phyloP scores from a whole-genome alignment of 495 filamentous ascomycete genomes.

The Xylaria acuta region DNA sequence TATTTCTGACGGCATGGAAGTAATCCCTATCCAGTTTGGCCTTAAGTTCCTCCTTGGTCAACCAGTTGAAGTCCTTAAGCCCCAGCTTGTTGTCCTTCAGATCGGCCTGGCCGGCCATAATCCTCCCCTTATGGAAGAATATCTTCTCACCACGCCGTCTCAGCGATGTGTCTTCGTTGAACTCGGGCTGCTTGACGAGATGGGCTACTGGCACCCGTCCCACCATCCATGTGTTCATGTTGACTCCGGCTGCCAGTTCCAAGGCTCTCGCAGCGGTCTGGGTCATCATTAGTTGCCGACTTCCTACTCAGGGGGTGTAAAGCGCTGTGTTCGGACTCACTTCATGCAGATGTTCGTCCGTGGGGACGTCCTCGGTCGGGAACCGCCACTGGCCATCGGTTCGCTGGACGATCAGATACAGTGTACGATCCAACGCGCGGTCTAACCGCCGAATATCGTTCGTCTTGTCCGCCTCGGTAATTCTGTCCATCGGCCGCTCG shows the following conservation, averaged over 20 bases:
- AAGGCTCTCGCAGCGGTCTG: slow-evolving; percentile 85
- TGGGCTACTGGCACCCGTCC: slow-evolving; percentile 90
- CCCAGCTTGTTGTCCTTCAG: slow-evolving; percentile 73
- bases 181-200: slow-evolving; percentile 57
- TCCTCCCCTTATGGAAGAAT: slow-evolving; percentile 94
- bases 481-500: slow-evolving; percentile 71
- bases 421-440: slow-evolving; percentile 73
- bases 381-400: slow-evolving; percentile 79
- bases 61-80: slow-evolving; percentile 86
- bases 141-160: slow-evolving; percentile 70
- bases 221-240: slow-evolving; percentile 99
- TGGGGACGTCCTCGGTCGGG: slow-evolving; percentile 68
- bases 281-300: slow-evolving; percentile 20
- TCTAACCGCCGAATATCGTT: slow-evolving; percentile 78
- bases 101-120: slow-evolving; percentile 95
- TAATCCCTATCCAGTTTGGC: slow-evolving; percentile 67
- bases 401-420: slow-evolving; percentile 83
- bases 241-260: slow-evolving; percentile 75
- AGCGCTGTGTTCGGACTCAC: slow-evolving; percentile 57
- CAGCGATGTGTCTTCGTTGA: slow-evolving; percentile 44
- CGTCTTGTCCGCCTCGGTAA: slow-evolving; percentile 81
- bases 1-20: slow-evolving; percentile 75
- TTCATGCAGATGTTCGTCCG: slow-evolving; percentile 77
- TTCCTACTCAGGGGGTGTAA: background rate
- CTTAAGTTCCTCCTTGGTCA: slow-evolving; percentile 85